Conservation (phyloP, 805 yeast genomes). For the Cyberlindnera galapagoensis region DNA sequence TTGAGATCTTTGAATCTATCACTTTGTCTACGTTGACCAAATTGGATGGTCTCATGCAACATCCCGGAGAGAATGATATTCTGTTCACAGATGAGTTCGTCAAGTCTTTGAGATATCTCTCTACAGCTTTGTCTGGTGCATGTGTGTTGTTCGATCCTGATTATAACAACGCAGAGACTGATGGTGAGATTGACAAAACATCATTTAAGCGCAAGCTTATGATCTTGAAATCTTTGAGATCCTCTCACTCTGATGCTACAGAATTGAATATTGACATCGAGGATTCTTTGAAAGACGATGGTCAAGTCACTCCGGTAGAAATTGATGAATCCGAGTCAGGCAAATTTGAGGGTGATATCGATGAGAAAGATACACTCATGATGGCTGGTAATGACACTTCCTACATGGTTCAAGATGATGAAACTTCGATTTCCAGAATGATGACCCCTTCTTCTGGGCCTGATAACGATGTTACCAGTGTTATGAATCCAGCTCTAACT, state of each 20-base stretch:
- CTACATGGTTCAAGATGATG: constrained; percentile 28
- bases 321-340: constrained; percentile 8
- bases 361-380: constrained; percentile 1
- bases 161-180: constrained; percentile 29
- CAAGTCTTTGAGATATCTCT: constrained; percentile 47
- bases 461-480: constrained; percentile 31
- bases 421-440: constrained; percentile 28
- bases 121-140: constrained; percentile 61
- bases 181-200: constrained; percentile 7
- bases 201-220: constrained; percentile 23
- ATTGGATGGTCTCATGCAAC: constrained; percentile 31
- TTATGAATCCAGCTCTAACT: constrained; percentile 48
- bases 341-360: constrained; percentile 23
- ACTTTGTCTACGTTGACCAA: constrained; percentile 36
- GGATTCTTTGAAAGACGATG: constrained; percentile 26
- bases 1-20: constrained; percentile 47
- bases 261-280: constrained; percentile 34
- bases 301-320: constrained; percentile 8
- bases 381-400: constrained; percentile 15
- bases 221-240: constrained; percentile 31
- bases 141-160: constrained; percentile 71
- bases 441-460: constrained; percentile 26
- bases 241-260: constrained; percentile 26
- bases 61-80: constrained; percentile 18
- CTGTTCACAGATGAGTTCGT: constrained; percentile 46